phyloP scores from a whole-genome alignment of 164 flowering plant genomes.

The Aristolochia fimbriata region DNA sequence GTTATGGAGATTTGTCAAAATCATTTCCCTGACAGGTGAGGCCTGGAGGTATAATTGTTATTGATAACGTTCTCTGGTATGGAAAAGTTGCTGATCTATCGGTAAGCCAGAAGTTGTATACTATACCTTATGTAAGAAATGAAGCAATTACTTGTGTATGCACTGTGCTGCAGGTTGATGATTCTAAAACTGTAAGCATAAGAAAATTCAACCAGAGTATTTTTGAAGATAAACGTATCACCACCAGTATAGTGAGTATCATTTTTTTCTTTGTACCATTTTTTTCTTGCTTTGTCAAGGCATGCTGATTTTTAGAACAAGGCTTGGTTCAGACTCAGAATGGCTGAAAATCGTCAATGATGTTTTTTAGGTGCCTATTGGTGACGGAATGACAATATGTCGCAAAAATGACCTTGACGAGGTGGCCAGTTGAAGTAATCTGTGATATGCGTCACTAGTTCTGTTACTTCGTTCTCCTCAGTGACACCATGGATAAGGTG shows the following conservation, averaged over 20 bases:
- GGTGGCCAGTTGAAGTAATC: neutral
- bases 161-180: slow-evolving; percentile 49
- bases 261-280: neutral
- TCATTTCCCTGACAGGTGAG: slow-evolving; percentile 44
- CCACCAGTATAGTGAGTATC: slow-evolving; percentile 67
- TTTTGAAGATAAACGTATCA: slow-evolving; percentile 65
- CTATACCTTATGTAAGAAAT: neutral
- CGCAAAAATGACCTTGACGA: slow-evolving; percentile 35
- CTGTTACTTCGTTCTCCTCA: too few relatives aligned
- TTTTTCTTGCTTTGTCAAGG: neutral
- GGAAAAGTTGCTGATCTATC: slow-evolving; percentile 85
- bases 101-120: slow-evolving; percentile 24
- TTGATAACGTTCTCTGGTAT: slow-evolving; percentile 96
- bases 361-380: slow-evolving; percentile 64
- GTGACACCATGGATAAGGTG: too few relatives aligned
- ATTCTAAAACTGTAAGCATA: slow-evolving; percentile 57
- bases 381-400: slow-evolving; percentile 96
- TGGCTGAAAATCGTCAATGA: neutral
- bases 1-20: too few relatives aligned
- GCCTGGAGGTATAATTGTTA: slow-evolving; percentile 76
- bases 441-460: too few relatives aligned
- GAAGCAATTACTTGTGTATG: neutral
- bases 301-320: too few relatives aligned
- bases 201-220: slow-evolving; percentile 55
- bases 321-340: too few relatives aligned